These are phyloP conservation scores for Geranium incanum DNA, from an alignment of 441 rosid species.

Conservation along the genomic window DNA sequence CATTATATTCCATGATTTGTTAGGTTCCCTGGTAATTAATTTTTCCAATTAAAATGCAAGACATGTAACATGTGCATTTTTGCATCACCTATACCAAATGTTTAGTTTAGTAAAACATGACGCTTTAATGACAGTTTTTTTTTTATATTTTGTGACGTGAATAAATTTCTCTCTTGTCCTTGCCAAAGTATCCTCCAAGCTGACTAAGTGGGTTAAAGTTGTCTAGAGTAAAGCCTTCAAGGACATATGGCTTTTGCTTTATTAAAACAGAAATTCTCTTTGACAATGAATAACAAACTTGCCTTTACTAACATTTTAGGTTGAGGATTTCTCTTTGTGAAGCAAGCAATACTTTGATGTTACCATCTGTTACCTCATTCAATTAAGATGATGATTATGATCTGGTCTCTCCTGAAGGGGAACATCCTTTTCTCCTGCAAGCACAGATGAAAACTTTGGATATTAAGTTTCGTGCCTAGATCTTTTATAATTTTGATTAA, in stretches of 20 bases:
- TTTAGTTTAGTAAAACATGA: too few species aligned
- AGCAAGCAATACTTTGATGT: neutral
- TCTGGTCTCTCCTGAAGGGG: neutral
- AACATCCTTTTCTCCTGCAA: neutral
- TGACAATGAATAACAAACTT: neutral
- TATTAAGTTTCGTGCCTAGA: neutral
- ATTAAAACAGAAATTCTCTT: neutral
- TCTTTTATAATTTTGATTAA: neutral
- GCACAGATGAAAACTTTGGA: constrained; percentile 1
- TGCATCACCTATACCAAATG: too few species aligned
- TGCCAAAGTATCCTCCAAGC: too few species aligned
- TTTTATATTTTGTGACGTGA: too few species aligned
- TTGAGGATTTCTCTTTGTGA: neutral
- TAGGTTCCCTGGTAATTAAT: too few species aligned
- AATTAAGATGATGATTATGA: neutral
- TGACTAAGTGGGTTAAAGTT: too few species aligned
- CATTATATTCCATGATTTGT: too few species aligned
- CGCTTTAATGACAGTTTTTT: too few species aligned
- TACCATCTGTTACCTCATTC: neutral
- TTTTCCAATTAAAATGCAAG: too few species aligned
- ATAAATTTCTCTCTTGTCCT: too few species aligned
- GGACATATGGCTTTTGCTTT: neutral
- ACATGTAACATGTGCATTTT: too few species aligned
- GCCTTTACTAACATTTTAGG: neutral
- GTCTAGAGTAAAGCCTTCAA: too few species aligned